A percentile compares a stretch with the other conserved stretches of the same genome.
Conservation (phyloP, 1,284 basidiomycete species). For the Ustilago shanxiensis region DNA sequence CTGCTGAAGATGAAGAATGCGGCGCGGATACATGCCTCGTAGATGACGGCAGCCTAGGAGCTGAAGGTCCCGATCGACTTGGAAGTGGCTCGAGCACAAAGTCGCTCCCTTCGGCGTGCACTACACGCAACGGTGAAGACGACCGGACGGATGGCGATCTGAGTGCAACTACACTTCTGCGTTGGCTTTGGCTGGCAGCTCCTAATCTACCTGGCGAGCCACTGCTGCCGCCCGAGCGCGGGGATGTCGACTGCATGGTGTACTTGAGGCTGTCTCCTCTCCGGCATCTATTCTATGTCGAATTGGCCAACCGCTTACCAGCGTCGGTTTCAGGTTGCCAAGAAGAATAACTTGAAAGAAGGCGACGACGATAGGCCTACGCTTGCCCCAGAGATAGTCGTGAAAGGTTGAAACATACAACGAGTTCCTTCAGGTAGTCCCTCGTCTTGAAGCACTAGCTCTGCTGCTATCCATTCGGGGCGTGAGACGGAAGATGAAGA, state of each 20-base stretch:
- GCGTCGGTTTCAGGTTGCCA: not conserved
- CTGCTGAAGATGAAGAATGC: conserved; percentile 2
- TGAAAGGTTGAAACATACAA: not conserved
- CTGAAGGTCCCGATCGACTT: conserved; percentile 8
- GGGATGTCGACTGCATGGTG: conserved; percentile 9
- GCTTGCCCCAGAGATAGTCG: not conserved
- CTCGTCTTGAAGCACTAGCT: not conserved
- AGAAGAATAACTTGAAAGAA: not conserved
- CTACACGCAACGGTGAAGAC: conserved; percentile 17
- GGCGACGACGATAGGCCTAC: not conserved
- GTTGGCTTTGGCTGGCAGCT: conserved; percentile 5
- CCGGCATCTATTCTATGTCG: not conserved
- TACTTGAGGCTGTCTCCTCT: not conserved
- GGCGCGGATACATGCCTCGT: conserved; percentile 20
- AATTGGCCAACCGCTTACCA: too few species aligned
- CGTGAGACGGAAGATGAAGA: not conserved
- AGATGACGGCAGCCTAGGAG: not conserved
- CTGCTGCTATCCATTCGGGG: not conserved
- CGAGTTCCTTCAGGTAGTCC: not conserved
- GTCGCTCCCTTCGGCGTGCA: conserved; percentile 38
- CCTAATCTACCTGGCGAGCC: conserved; percentile 10
- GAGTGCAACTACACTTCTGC: conserved; percentile 11
- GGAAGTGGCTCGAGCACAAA: conserved; percentile 39
- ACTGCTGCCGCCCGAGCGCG: conserved; percentile 10
- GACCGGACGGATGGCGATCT: not conserved